A percentile compares a stretch with the other conserved stretches of the same genome.
Conservation (phyloP, 192 early-diverging fungal genomes). For the Backusella tarrabulga region DNA sequence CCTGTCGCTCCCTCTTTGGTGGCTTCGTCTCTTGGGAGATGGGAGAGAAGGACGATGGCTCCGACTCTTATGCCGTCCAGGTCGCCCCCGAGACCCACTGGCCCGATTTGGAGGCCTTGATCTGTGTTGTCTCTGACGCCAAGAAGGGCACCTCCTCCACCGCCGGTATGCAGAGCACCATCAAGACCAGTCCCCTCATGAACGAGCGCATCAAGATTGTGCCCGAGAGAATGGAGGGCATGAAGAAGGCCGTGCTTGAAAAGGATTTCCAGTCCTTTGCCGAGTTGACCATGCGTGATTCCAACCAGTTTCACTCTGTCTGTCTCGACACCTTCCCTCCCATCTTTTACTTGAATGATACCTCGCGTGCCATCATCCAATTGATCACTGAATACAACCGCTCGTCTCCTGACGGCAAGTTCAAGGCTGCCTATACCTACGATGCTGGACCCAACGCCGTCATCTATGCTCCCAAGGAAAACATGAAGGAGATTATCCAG, state of each 20-base stretch:
- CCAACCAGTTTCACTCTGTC: slow-evolving; percentile 99
- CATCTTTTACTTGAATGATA: slow-evolving; percentile 97
- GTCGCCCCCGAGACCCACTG: slow-evolving; percentile 89
- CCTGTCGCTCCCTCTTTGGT: slow-evolving; percentile 96
- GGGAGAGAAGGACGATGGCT: slow-evolving; percentile 77
- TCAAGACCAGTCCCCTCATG: slow-evolving; percentile 87
- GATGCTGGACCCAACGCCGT: slow-evolving; percentile 99
- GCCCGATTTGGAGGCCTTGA: slow-evolving; percentile 93
- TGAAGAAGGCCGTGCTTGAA: slow-evolving; percentile 80
- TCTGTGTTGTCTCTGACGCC: slow-evolving; percentile 91
- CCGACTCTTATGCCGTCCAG: slow-evolving; percentile 88
- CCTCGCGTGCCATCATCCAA: slow-evolving; percentile 83
- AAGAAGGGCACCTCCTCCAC: slow-evolving; percentile 92
- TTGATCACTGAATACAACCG: slow-evolving; percentile 87
- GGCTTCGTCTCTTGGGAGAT: slow-evolving; percentile 99
- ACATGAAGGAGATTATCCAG: slow-evolving; percentile 84
- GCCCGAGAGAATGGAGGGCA: slow-evolving; percentile 84
- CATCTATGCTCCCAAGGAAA: slow-evolving; percentile 79
- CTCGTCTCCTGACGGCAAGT: slow-evolving; percentile 38
- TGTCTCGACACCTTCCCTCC: slow-evolving; percentile 99
- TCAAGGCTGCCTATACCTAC: slow-evolving; percentile 95
- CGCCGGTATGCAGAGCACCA: slow-evolving; percentile 95
- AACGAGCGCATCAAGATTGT: slow-evolving; percentile 89
- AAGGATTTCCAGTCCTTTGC: slow-evolving; percentile 92
- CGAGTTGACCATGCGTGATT: slow-evolving; percentile 95